phyloP scores from a whole-genome alignment of 805 yeast genomes.

The Geotrichum ghanense region DNA sequence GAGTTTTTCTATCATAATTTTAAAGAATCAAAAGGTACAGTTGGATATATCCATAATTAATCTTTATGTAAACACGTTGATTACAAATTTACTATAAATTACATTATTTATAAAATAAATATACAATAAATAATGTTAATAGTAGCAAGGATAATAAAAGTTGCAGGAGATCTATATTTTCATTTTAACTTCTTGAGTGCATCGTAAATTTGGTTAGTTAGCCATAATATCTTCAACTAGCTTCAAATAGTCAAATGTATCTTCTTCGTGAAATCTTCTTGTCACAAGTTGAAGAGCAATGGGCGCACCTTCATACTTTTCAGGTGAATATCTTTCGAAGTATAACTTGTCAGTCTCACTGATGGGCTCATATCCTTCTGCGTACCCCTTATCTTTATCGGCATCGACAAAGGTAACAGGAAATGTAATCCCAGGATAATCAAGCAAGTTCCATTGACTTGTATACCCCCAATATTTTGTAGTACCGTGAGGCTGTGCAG shows the following conservation, averaged over 20 bases:
- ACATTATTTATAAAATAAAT: no score
- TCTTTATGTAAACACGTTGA: no score
- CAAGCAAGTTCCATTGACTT: neutral
- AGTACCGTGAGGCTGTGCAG: neutral
- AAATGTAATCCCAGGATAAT: neutral
- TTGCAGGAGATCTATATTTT: no score
- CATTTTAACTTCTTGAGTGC: no score
- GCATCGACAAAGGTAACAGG: conserved; percentile 1
- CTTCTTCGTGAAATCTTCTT: neutral
- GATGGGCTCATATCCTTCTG: conserved; percentile 1
- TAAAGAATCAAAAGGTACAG: no score
- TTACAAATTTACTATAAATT: no score
- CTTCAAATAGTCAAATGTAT: neutral
- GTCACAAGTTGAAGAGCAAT: neutral
- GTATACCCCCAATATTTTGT: neutral
- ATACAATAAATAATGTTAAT: no score
- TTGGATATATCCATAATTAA: no score
- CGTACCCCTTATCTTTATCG: neutral
- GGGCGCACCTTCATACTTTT: neutral
- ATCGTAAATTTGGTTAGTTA: no score
- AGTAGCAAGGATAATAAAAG: no score
- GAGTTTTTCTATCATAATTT: no score
- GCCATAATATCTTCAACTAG: neutral
- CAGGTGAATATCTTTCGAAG: neutral
- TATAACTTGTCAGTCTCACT: conserved; percentile 3